Evolutionary conservation across 164 flowering plant genomes (phyloP).

Genomic region (Aristolochia fimbriata): DNA sequence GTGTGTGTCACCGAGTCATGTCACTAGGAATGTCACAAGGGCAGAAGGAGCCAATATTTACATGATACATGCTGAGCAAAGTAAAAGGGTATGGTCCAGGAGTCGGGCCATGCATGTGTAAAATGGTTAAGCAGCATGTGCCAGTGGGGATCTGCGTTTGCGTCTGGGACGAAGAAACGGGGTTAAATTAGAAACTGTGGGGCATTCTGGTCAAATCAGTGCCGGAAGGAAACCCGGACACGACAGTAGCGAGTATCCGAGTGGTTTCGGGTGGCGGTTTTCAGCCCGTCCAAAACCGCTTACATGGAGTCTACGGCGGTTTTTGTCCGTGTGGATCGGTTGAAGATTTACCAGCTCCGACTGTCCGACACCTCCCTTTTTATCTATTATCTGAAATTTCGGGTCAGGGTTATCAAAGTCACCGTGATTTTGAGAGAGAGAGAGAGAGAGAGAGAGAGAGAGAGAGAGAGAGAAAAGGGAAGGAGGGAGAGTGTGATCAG

Average conservation of each 20-base stretch:
- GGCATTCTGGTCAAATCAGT: too few relatives aligned
- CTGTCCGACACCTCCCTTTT: background rate
- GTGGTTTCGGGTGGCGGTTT: background rate
- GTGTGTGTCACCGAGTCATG: too few relatives aligned
- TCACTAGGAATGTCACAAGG: too few relatives aligned
- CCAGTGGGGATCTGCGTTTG: too few relatives aligned
- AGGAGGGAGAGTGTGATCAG: background rate
- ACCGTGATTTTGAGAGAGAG: background rate
- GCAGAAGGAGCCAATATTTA: too few relatives aligned
- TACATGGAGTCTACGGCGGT: background rate
- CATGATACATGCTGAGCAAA: too few relatives aligned
- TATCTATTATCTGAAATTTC: too few relatives aligned
- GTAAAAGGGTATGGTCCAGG: too few relatives aligned
- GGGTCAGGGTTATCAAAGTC: background rate
- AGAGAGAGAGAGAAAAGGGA: background rate
- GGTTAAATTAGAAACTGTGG: too few relatives aligned
- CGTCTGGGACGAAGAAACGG: too few relatives aligned
- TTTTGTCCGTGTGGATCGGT: constrained; percentile 1
- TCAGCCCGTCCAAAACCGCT: background rate
- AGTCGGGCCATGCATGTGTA: too few relatives aligned
- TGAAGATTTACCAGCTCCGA: constrained; percentile 1
- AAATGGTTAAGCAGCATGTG: too few relatives aligned
- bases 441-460: background rate
- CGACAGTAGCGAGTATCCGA: background rate
- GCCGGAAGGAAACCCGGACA: background rate